Conservation (phyloP, 1,139 yeast species). For the Sugiyamaella paludigena region DNA sequence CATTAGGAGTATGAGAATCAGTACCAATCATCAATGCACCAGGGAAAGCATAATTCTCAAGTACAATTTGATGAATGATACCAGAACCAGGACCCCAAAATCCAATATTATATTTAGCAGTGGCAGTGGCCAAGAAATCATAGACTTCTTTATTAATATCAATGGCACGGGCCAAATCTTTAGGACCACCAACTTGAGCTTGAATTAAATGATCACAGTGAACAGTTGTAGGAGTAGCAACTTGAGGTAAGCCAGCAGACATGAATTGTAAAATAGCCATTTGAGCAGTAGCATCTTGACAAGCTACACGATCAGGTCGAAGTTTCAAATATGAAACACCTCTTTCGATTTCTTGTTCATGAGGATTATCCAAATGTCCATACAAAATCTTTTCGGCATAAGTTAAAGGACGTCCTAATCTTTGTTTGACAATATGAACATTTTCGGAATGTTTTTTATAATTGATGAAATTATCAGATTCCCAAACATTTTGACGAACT, state of each 20-base stretch:
- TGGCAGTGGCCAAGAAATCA: constrained; percentile 89
- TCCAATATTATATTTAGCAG: constrained; percentile 97
- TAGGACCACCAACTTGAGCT: constrained; percentile 92
- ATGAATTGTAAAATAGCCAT: constrained; percentile 98
- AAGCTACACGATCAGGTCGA: constrained; percentile 99
- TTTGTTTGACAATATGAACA: constrained; percentile 78
- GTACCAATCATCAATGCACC: constrained; percentile 97
- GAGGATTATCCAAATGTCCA: constrained; percentile 96
- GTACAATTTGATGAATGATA: constrained; percentile 94
- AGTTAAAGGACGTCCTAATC: constrained; percentile 91
- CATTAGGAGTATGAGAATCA: constrained; percentile 98
- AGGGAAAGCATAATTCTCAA: constrained; percentile 90
- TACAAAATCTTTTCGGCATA: constrained; percentile 96
- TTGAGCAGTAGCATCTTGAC: constrained; percentile 99
- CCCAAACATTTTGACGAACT: constrained; percentile 89
- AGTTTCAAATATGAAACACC: constrained; percentile 95
- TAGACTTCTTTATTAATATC: constrained; percentile 93
- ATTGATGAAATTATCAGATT: constrained; percentile 66
- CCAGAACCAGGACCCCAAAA: constrained; percentile 99
- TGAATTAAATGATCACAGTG: constrained; percentile 99
- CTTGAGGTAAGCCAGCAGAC: constrained; percentile 94
- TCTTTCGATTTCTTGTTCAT: constrained; percentile 90
- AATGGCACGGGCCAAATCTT: constrained; percentile 92
- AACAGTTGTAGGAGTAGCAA: constrained; percentile 95
- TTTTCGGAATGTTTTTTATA: constrained; percentile 57